phyloP scores from a whole-genome alignment of 2,329 filamentous ascomycete species.

The Penicillium expansum region DNA sequence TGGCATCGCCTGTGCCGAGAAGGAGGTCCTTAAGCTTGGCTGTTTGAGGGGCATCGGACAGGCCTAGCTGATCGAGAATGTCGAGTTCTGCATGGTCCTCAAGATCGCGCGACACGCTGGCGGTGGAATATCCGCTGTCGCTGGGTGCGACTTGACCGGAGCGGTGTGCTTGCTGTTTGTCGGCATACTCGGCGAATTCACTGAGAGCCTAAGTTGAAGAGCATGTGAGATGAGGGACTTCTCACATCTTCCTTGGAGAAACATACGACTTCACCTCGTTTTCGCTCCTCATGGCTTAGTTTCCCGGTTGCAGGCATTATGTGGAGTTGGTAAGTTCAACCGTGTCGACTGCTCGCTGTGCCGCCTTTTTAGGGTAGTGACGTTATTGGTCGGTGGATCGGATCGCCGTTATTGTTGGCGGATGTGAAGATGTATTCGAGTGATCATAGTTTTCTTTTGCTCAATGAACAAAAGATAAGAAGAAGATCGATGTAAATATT shows the following conservation, averaged over 20 bases:
- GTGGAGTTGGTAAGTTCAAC: conserved; percentile 3
- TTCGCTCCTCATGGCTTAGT: conserved; percentile 71
- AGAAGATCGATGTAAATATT: not conserved
- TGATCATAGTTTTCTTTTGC: conserved; percentile 39
- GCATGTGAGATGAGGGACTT: conserved; percentile 8
- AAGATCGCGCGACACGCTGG: conserved; percentile 33
- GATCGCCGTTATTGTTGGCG: conserved; percentile 36
- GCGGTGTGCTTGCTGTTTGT: conserved; percentile 74
- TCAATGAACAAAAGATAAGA: conserved; percentile 1
- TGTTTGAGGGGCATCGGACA: conserved; percentile 64
- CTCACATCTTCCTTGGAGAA: not conserved
- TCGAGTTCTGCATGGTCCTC: conserved; percentile 86
- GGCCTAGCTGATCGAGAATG: conserved; percentile 74
- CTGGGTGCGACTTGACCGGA: conserved; percentile 38
- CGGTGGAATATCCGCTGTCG: conserved; percentile 44
- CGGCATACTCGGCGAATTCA: conserved; percentile 97
- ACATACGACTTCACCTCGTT: conserved; percentile 79
- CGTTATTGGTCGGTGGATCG: conserved; percentile 24
- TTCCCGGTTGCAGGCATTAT: conserved; percentile 48
- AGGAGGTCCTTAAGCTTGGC: conserved; percentile 74
- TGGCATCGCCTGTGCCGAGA: conserved; percentile 53
- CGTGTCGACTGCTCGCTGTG: conserved; percentile 8
- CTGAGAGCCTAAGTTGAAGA: conserved; percentile 65
- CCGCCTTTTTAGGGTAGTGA: conserved; percentile 18
- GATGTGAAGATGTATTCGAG: conserved; percentile 44